These are phyloP conservation scores for Russula dissimulans DNA, from an alignment of 768 basidiomycete species.

Conservation along the genomic window DNA sequence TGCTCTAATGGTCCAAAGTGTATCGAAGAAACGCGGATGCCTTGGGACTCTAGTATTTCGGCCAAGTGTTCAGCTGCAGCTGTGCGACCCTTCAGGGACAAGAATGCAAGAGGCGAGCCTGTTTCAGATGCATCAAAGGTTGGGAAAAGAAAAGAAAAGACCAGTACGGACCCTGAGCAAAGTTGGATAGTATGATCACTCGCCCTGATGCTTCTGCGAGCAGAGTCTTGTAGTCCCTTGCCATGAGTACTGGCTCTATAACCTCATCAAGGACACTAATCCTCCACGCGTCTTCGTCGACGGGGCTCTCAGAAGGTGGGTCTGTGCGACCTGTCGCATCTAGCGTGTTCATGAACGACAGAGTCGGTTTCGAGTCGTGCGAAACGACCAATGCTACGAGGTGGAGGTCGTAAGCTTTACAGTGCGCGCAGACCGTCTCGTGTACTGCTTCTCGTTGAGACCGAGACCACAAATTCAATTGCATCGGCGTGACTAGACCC, in stretches of 20 bases:
- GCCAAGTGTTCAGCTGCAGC: slow-evolving; percentile 7
- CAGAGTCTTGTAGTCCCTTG: slow-evolving; percentile 24
- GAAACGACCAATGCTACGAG: slow-evolving; percentile 26
- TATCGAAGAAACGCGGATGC: slow-evolving; percentile 11
- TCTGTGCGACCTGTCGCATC: background rate
- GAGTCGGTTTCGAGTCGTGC: slow-evolving; percentile 6
- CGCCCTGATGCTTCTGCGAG: slow-evolving; percentile 26
- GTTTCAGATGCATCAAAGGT: background rate
- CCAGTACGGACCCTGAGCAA: slow-evolving; percentile 10
- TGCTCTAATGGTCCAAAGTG: slow-evolving; percentile 5
- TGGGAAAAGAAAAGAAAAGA: background rate
- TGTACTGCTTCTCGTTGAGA: slow-evolving; percentile 25
- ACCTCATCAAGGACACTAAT: slow-evolving; percentile 21
- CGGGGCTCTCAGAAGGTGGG: background rate
- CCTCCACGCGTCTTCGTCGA: slow-evolving; percentile 15
- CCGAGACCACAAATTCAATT: slow-evolving; percentile 24
- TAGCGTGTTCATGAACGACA: background rate
- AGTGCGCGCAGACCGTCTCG: slow-evolving; percentile 27
- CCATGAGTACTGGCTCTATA: slow-evolving; percentile 24
- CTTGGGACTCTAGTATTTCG: slow-evolving; percentile 3
- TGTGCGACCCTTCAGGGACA: slow-evolving; percentile 1
- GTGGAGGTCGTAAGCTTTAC: slow-evolving; percentile 23
- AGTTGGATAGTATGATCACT: slow-evolving; percentile 24
- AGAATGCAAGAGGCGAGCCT: slow-evolving; percentile 4
- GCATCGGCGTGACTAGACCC: slow-evolving; percentile 28